A percentile compares a stretch with the other conserved stretches of the same genome.
Conservation (phyloP, 768 basidiomycete genomes). For the Pulveroboletus ravenelii region DNA sequence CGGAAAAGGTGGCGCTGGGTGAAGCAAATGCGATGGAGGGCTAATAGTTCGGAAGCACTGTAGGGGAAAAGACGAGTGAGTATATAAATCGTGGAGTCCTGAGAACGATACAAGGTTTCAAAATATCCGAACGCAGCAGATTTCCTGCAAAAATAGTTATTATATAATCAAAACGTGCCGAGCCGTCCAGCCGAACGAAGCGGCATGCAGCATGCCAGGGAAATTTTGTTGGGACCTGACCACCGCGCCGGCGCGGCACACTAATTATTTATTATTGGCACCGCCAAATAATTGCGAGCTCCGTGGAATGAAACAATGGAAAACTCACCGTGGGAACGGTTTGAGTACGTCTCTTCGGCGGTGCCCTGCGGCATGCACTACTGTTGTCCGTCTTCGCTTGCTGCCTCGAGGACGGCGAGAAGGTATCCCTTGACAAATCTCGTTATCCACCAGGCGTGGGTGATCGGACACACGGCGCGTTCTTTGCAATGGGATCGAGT, state of each 20-base stretch:
- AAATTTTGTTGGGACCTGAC: slow-evolving; percentile 19
- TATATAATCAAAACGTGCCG: slow-evolving; percentile 26
- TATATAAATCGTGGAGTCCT: slow-evolving; percentile 24
- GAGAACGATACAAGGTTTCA: slow-evolving; percentile 15
- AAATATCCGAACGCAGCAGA: slow-evolving; percentile 14
- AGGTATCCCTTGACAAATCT: slow-evolving; percentile 18
- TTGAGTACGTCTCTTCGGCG: slow-evolving; percentile 13
- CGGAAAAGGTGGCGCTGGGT: slow-evolving; percentile 18
- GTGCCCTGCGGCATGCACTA: slow-evolving; percentile 9
- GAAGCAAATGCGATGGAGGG: slow-evolving; percentile 5
- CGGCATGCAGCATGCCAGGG: slow-evolving; percentile 13
- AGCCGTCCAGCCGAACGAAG: slow-evolving; percentile 20
- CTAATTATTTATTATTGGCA: slow-evolving; percentile 27
- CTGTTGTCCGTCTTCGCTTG: slow-evolving; percentile 28
- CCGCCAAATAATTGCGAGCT: slow-evolving; percentile 20
- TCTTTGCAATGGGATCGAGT: slow-evolving; percentile 11
- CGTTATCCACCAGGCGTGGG: slow-evolving; percentile 20
- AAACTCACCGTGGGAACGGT: slow-evolving; percentile 30
- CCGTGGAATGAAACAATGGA: slow-evolving; percentile 28
- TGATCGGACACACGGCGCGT: slow-evolving; percentile 18
- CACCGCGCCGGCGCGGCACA: slow-evolving; percentile 22
- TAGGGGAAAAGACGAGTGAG: slow-evolving; percentile 2
- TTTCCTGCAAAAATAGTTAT: slow-evolving; percentile 6
- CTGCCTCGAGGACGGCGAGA: slow-evolving; percentile 31
- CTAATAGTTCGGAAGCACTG: slow-evolving; percentile 17